These are phyloP conservation scores for Colletotrichum sp. DNA, from an alignment of 2,329 filamentous ascomycete genomes.

Conservation along the genomic window DNA sequence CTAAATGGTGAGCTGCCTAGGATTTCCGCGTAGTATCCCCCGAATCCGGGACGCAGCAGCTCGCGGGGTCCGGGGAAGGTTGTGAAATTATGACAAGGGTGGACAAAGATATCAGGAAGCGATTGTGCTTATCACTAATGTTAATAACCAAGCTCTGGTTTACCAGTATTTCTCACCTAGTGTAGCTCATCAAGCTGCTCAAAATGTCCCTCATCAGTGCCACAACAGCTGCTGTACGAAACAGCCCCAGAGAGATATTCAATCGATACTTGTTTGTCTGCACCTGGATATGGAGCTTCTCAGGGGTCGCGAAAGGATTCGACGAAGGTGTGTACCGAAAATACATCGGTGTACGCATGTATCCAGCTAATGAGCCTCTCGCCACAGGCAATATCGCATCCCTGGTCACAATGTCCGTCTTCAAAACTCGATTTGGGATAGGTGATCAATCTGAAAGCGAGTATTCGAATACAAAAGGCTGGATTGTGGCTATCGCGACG, in stretches of 20 bases:
- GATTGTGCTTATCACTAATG: not conserved
- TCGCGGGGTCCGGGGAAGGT: not conserved
- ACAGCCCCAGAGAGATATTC: slow-evolving; percentile 31
- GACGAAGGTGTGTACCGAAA: slow-evolving; percentile 28
- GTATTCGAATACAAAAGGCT: slow-evolving; percentile 33
- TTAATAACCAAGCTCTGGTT: not conserved
- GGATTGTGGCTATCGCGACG: slow-evolving; percentile 35
- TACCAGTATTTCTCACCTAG: not conserved
- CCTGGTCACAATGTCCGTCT: slow-evolving; percentile 30
- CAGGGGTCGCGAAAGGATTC: slow-evolving; percentile 33
- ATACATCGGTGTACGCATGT: not conserved
- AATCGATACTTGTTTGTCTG: slow-evolving; percentile 31
- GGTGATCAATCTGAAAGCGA: slow-evolving; percentile 25
- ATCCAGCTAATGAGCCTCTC: not conserved
- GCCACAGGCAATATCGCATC: slow-evolving; percentile 32
- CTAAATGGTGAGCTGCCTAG: not conserved
- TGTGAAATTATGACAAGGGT: not conserved
- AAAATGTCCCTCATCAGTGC: slow-evolving; percentile 26
- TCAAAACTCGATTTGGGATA: slow-evolving; percentile 29
- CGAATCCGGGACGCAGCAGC: not conserved
- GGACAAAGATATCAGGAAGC: not conserved
- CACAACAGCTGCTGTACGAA: slow-evolving; percentile 28
- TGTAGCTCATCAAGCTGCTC: not conserved
- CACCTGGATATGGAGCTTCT: slow-evolving; percentile 30
- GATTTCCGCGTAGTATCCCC: not conserved